These are phyloP conservation scores for Globisporangium mamillatum DNA, from an alignment of 352 stramenopile species.

Conservation along the genomic window DNA sequence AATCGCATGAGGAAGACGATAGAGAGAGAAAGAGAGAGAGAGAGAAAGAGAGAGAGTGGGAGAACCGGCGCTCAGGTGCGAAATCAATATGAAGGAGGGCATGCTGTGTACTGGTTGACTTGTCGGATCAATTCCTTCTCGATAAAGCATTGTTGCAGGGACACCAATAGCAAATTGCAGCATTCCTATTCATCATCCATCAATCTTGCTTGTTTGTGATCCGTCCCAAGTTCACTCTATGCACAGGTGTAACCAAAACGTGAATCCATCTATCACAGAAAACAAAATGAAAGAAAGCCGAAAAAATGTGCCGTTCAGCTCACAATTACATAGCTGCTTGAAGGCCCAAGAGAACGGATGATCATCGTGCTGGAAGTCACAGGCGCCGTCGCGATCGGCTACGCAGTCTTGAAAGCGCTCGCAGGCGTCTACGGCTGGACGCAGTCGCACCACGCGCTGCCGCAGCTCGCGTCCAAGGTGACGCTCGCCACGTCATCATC, in stretches of 20 bases:
- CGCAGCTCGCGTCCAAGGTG: slow-evolving; percentile 10
- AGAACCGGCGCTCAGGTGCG: neutral
- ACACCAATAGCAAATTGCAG: neutral
- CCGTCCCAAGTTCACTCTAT: neutral
- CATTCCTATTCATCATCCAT: neutral
- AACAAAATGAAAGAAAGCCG: neutral
- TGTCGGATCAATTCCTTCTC: neutral
- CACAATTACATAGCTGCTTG: too few species aligned
- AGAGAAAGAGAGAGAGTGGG: too few species aligned
- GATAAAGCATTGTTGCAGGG: neutral
- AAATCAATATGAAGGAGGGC: neutral
- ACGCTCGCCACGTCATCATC: neutral
- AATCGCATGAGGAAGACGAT: slow-evolving; percentile 5
- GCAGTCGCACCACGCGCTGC: slow-evolving; percentile 20
- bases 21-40: too few species aligned
- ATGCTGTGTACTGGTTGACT: neutral
- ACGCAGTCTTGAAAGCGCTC: neutral
- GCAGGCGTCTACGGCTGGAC: slow-evolving; percentile 11
- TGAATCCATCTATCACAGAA: neutral
- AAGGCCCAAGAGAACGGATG: neutral
- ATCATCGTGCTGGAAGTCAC: neutral
- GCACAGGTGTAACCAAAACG: neutral
- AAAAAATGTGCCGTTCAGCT: too few species aligned
- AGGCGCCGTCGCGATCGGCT: neutral
- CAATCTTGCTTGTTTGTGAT: neutral